Conservation (phyloP, 352 stramenopile species). For the Globisporangium solare region DNA sequence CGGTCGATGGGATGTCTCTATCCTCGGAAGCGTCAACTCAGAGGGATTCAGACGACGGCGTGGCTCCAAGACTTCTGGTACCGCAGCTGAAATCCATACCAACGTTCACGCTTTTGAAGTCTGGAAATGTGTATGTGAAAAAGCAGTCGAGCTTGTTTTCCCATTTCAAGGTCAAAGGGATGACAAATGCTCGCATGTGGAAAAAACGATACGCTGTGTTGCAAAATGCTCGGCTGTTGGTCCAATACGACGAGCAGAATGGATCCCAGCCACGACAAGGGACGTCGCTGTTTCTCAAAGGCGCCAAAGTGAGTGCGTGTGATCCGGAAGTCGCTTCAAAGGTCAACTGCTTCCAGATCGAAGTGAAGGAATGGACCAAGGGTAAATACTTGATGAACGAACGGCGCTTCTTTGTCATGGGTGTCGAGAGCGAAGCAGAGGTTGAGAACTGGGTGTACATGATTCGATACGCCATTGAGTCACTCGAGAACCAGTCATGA, state of each 20-base stretch:
- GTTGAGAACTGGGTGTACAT: slow-evolving; percentile 85
- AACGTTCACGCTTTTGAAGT: slow-evolving; percentile 59
- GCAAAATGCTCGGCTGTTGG: slow-evolving; percentile 53
- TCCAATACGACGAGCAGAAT: slow-evolving; percentile 64
- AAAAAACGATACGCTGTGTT: slow-evolving; percentile 82
- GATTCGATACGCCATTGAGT: slow-evolving; percentile 83
- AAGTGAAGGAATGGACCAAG: slow-evolving; percentile 82
- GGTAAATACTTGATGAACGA: slow-evolving; percentile 57
- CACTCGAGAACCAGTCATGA: slow-evolving; percentile 52
- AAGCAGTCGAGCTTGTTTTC: slow-evolving; percentile 78
- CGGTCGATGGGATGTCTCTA: slow-evolving; percentile 7
- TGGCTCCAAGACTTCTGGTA: background rate
- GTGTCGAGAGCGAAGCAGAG: slow-evolving; percentile 66
- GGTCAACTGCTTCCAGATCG: slow-evolving; percentile 82
- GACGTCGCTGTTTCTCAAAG: slow-evolving; percentile 66
- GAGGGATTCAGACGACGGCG: slow-evolving; percentile 8
- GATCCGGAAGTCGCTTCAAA: slow-evolving; percentile 67
- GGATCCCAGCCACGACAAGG: slow-evolving; percentile 32
- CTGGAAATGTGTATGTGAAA: slow-evolving; percentile 69
- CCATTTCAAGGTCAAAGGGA: slow-evolving; percentile 62
- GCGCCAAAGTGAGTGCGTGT: slow-evolving; percentile 68
- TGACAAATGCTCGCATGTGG: slow-evolving; percentile 58
- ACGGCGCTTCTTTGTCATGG: slow-evolving; percentile 67
- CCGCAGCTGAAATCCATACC: slow-evolving; percentile 15
- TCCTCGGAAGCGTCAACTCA: slow-evolving; percentile 27